phyloP scores from a whole-genome alignment of 139 green algal species.

The Micromonas commoda region DNA sequence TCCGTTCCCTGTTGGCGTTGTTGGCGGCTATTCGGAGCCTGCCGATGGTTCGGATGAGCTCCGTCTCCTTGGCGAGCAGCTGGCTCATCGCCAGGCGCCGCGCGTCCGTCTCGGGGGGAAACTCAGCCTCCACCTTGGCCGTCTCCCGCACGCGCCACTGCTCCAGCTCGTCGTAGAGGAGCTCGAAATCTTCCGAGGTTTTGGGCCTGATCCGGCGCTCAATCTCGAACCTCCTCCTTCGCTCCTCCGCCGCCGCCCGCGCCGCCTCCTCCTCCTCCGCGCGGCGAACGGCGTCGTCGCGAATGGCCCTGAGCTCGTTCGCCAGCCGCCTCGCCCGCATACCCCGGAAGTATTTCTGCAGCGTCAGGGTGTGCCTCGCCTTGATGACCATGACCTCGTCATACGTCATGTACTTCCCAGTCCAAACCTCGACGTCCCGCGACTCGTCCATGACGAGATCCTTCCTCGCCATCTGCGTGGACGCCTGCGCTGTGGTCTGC shows the following conservation, averaged over 20 bases:
- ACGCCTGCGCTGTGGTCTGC: slow-evolving; percentile 55
- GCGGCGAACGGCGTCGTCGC: background rate
- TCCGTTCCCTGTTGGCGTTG: slow-evolving; percentile 49
- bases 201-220: slow-evolving; percentile 68
- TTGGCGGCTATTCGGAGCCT: slow-evolving; percentile 54
- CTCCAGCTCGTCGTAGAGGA: slow-evolving; percentile 69
- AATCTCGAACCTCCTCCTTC: slow-evolving; percentile 48
- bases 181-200: slow-evolving; percentile 65
- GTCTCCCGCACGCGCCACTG: slow-evolving; percentile 64
- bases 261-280: slow-evolving; percentile 40
- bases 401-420: slow-evolving; percentile 52
- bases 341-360: slow-evolving; percentile 61
- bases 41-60: slow-evolving; percentile 58
- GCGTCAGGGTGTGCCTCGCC: slow-evolving; percentile 38
- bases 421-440: slow-evolving; percentile 43
- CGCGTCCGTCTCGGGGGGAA: slow-evolving; percentile 53
- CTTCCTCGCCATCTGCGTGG: slow-evolving; percentile 66
- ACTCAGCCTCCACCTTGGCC: slow-evolving; percentile 58
- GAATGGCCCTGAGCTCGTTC: slow-evolving; percentile 28
- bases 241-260: slow-evolving; percentile 14
- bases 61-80: slow-evolving; percentile 60
- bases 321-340: slow-evolving; percentile 49
- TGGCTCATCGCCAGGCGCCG: slow-evolving; percentile 53
- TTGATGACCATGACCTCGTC: slow-evolving; percentile 46
- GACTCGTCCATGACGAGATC: slow-evolving; percentile 52